phyloP scores from a whole-genome alignment of 257 asterid genomes.

The Fraxinus americana region DNA sequence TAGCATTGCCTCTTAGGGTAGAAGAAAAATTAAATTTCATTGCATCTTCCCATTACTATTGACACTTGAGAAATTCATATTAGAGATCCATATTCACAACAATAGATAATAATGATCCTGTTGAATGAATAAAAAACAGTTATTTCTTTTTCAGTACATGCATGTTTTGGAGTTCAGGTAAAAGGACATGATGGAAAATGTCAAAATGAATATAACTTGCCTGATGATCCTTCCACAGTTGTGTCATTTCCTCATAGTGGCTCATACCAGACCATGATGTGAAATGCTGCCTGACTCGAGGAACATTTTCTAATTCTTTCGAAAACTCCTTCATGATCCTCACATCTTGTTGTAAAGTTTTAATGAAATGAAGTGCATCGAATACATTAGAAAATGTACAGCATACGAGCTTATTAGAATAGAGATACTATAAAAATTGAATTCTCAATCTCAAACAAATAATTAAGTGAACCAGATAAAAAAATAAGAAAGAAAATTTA shows the following conservation, averaged over 20 bases:
- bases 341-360: constrained; percentile 61
- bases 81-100: not conserved
- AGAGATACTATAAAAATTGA: constrained; percentile 15
- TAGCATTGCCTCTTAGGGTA: not conserved
- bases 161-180: constrained; percentile 5
- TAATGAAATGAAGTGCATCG: constrained; percentile 78
- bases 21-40: not conserved
- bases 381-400: constrained; percentile 87
- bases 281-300: constrained; percentile 93
- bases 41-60: not conserved
- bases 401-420: constrained; percentile 39
- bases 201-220: constrained; percentile 36
- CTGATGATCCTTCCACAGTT: constrained; percentile 83
- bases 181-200: not conserved
- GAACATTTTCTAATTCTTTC: constrained; percentile 66
- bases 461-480: constrained; percentile 4
- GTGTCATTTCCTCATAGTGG: constrained; percentile 76
- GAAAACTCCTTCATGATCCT: constrained; percentile 81
- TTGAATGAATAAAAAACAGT: not conserved
- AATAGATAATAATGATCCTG: not conserved
- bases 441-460: constrained; percentile 12
- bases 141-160: not conserved
- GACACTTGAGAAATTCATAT: not conserved
- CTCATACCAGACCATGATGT: constrained; percentile 78
- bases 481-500: constrained; percentile 5